Evolutionary conservation across 2,329 filamentous ascomycete species (phyloP).

Genomic region (Alternaria burnsii): DNA sequence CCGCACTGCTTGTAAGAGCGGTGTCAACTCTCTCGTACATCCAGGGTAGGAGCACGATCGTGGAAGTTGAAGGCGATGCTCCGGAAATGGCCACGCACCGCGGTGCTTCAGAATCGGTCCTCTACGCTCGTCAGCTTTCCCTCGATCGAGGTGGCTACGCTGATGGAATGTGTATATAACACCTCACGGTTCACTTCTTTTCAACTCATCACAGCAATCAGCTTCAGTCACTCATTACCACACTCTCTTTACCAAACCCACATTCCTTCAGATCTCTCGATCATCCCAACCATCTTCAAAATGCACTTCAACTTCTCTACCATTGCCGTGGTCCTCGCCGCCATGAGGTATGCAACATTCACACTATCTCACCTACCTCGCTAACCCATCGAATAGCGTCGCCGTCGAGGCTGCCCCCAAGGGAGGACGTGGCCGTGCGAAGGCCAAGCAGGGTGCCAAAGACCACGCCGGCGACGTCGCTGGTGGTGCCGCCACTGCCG

Average conservation of each 20-base stretch:
- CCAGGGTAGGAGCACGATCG: background rate
- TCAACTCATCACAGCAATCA: too few relatives aligned
- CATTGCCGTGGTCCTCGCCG: background rate
- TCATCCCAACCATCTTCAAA: background rate
- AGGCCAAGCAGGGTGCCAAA: background rate
- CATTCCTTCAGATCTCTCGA: background rate
- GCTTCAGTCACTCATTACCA: too few relatives aligned
- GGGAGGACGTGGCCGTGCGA: background rate
- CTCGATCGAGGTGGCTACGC: too few relatives aligned
- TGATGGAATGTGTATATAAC: too few relatives aligned
- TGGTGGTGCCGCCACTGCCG: background rate
- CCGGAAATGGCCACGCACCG: background rate
- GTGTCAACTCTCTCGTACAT: background rate
- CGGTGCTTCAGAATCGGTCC: background rate
- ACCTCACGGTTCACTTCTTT: too few relatives aligned
- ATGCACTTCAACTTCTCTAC: background rate
- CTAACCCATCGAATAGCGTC: background rate
- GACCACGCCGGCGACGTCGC: background rate
- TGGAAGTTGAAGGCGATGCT: background rate
- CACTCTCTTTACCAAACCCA: background rate
- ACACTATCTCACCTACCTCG: background rate
- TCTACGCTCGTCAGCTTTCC: background rate
- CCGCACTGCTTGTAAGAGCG: background rate
- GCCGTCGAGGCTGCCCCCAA: background rate
- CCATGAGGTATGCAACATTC: background rate